Base-by-base conservation (phyloP, 352 stramenopile genomes). In the Globisporangium solare region DNA sequence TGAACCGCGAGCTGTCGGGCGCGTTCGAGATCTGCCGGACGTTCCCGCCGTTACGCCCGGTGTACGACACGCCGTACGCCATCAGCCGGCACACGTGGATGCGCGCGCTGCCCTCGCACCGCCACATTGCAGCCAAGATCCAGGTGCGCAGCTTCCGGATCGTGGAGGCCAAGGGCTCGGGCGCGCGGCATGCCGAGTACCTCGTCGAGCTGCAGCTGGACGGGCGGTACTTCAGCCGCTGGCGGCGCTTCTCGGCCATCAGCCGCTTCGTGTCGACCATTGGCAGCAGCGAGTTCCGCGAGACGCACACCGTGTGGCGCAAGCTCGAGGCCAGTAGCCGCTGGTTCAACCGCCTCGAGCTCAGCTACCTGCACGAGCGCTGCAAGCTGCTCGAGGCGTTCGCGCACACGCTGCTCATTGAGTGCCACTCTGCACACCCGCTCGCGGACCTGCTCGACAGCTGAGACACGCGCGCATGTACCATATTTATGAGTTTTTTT, bases 81-180 rank as follows among this genome's bases (percentile, higher is more conserved):
- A 66, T 75, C 22, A 88, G 76, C 57, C 67, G 72, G 51, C 74
- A 88, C 66, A 17, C 69, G 50, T 93, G 83, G 73, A 69, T 93
- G 58, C 79, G 70, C 10, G 59, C 65, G 27, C 60, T 93, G 39
- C 74, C 77, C 42, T 87, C 80, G n/a, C 68, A 88, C 59, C 78
- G 80, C 14, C 83, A 89, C 52, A 85, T 91, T 42, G 79, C 76
- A 2, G 83, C 78, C 51, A 89, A 88, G 58, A 77, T 93, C 45
- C 75, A 89, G 67, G 86, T 93, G 58, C 80, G 77, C 42, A 91
- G 76, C 65, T 93, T 93, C 66, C 80, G 83, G 11, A 91, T 93
- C 54, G 80, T 93, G 8, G 76, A 88, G 59, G 63, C 63, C 15
- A 67, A 69, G 41, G 54, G 21, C 14, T 80, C 61, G 8, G 73